A percentile compares a stretch with the other conserved stretches of the same genome.
Conservation (phyloP, 148 eudicot species). For the Rhododendron ovatum region DNA sequence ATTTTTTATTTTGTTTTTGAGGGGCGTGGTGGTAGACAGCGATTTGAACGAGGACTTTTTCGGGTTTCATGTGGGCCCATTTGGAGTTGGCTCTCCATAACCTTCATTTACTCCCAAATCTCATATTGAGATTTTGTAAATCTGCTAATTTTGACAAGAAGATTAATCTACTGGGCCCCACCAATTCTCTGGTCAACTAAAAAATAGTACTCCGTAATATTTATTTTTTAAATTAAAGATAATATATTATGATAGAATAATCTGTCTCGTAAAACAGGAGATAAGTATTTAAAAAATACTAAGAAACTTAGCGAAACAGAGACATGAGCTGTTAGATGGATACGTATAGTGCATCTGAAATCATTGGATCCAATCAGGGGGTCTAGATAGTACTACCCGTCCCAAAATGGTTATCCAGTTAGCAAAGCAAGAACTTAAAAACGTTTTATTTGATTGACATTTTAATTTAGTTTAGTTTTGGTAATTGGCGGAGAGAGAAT, state of each 20-base stretch:
- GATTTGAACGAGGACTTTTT: not conserved
- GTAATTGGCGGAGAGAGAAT: too few relatives aligned
- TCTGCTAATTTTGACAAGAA: not conserved
- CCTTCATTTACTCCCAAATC: not conserved
- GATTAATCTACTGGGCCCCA: not conserved
- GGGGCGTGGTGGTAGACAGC: not conserved
- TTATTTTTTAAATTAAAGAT: too few relatives aligned
- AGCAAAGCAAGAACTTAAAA: not conserved
- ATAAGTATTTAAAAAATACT: too few relatives aligned
- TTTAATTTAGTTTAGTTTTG: too few relatives aligned
- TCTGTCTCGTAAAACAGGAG: too few relatives aligned
- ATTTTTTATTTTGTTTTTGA: not conserved
- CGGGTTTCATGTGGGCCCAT: not conserved
- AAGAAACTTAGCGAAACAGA: too few relatives aligned
- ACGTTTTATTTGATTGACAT: too few relatives aligned
- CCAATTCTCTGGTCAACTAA: not conserved
- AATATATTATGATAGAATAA: too few relatives aligned
- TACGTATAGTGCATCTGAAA: not conserved
- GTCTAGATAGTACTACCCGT: too few relatives aligned
- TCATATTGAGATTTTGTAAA: not conserved
- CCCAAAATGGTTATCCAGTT: not conserved
- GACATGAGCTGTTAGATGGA: not conserved
- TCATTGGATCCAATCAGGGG: too few relatives aligned
- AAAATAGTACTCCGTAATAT: too few relatives aligned
- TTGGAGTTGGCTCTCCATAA: not conserved